These are phyloP conservation scores for Suillus americanus DNA, from an alignment of 768 basidiomycete genomes.

Conservation along the genomic window DNA sequence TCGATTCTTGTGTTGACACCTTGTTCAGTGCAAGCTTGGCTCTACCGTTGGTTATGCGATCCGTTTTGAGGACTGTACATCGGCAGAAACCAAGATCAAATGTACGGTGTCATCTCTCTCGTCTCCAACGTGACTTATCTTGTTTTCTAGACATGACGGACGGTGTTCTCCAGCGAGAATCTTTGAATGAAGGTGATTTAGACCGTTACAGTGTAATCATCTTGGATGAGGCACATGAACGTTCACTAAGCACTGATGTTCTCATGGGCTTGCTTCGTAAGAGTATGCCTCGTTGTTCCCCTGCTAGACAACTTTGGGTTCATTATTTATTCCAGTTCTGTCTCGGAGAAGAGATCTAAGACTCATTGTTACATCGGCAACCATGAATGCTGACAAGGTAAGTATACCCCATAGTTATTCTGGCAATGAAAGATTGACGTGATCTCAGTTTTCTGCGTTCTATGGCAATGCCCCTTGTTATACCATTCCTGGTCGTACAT, in stretches of 20 bases:
- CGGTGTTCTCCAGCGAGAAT: conserved; percentile 96
- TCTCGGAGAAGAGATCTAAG: conserved; percentile 91
- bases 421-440: conserved; percentile 1
- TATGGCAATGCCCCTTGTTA: conserved; percentile 95
- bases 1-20: conserved; percentile 8
- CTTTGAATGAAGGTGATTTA: conserved; percentile 96
- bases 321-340: conserved; percentile 49
- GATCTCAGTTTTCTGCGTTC: conserved; percentile 88
- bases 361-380: conserved; percentile 97
- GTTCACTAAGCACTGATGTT: conserved; percentile 96
- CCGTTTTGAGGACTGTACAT: conserved; percentile 97
- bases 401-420: conserved; percentile 7
- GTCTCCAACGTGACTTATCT: background rate
- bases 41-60: conserved; percentile 94
- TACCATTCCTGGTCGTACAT: conserved; percentile 93
- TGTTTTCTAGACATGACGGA: conserved; percentile 88
- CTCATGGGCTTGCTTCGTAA: conserved; percentile 95
- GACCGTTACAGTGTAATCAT: conserved; percentile 97
- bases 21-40: conserved; percentile 78
- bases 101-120: conserved; percentile 51
- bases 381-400: conserved; percentile 99
- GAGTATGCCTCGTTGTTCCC: conserved; percentile 51
- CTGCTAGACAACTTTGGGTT: background rate
- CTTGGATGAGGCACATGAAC: conserved; percentile 98
- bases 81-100: conserved; percentile 93